Conservation (phyloP, 148 eudicot genomes). For the Limonium bicolor region DNA sequence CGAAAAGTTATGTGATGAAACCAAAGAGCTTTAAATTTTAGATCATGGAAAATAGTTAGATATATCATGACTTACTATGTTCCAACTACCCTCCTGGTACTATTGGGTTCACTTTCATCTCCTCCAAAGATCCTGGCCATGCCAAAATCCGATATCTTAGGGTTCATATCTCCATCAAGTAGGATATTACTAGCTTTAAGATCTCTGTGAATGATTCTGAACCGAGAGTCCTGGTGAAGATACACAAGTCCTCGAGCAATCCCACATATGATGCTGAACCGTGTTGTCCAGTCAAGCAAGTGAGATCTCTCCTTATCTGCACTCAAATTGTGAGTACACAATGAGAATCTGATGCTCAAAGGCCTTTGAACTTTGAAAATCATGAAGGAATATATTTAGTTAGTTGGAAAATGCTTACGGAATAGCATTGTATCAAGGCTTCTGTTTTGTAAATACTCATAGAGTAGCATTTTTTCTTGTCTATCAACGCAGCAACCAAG, state of each 20-base stretch:
- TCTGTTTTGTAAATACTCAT: constrained; percentile 30
- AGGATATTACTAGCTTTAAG: constrained; percentile 15
- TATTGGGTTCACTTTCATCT: constrained; percentile 2
- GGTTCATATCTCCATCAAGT: constrained; percentile 12
- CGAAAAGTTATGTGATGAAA: neutral
- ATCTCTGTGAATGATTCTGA: constrained; percentile 23
- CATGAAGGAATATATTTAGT: neutral
- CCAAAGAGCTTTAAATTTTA: neutral
- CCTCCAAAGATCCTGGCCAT: constrained; percentile 8
- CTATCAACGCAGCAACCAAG: constrained; percentile 25
- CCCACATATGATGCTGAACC: constrained; percentile 14
- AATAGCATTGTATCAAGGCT: constrained; percentile 31
- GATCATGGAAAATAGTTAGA: neutral
- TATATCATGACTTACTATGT: neutral
- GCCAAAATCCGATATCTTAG: constrained; percentile 13
- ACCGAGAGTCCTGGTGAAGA: constrained; percentile 22
- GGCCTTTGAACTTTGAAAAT: too few relatives aligned
- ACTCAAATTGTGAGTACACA: too few relatives aligned
- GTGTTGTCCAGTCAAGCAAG: constrained; percentile 17
- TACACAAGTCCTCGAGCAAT: constrained; percentile 22
- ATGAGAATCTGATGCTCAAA: too few relatives aligned
- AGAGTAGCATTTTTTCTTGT: constrained; percentile 21
- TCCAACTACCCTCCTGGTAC: constrained; percentile 1
- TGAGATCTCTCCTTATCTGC: too few relatives aligned
- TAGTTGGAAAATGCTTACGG: constrained; percentile 10